A percentile compares a stretch with the other conserved stretches of the same genome.
These are phyloP conservation scores for Haplosporangium sp. DNA, from an alignment of 371 early-diverging fungal genomes.

Conservation along the genomic window DNA sequence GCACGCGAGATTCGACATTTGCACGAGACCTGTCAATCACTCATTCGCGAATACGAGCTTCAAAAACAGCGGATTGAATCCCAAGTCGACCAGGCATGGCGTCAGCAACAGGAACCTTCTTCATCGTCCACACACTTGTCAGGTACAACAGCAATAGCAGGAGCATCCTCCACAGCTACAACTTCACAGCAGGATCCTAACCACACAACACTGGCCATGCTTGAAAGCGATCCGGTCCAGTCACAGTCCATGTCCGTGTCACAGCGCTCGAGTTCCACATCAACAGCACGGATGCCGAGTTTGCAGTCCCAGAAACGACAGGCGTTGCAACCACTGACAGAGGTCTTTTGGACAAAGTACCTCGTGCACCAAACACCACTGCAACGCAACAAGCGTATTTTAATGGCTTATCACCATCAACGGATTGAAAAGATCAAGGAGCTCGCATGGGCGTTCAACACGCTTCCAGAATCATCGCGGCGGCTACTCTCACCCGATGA, in stretches of 20 bases:
- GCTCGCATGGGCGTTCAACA: conserved; percentile 72
- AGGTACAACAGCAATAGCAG: background rate
- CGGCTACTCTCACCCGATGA: conserved; percentile 67
- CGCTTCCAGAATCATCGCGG: conserved; percentile 37
- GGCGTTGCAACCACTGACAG: conserved; percentile 29
- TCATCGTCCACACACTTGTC: conserved; percentile 6
- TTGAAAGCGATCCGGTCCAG: conserved; percentile 1
- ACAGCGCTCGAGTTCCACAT: conserved; percentile 26
- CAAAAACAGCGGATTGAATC: conserved; percentile 62
- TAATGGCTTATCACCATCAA: conserved; percentile 90
- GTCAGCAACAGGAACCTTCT: conserved; percentile 23
- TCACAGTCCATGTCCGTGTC: conserved; percentile 23
- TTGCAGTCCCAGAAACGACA: conserved; percentile 14
- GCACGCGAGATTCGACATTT: conserved; percentile 73
- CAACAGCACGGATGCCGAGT: background rate
- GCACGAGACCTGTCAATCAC: conserved; percentile 48
- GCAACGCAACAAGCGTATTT: conserved; percentile 84
- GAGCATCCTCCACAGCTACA: background rate
- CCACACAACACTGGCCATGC: conserved; percentile 32
- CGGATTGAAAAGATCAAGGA: conserved; percentile 78
- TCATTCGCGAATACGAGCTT: conserved; percentile 57
- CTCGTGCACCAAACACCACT: conserved; percentile 66
- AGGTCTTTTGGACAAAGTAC: conserved; percentile 52
- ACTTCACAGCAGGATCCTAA: conserved; percentile 9
- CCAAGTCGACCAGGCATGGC: conserved; percentile 52